Percentiles rank a stretch among this genome's conserved stretches.
Evolutionary conservation across 768 basidiomycete genomes (phyloP).

Genomic region (Fistulinella prunicolor): DNA sequence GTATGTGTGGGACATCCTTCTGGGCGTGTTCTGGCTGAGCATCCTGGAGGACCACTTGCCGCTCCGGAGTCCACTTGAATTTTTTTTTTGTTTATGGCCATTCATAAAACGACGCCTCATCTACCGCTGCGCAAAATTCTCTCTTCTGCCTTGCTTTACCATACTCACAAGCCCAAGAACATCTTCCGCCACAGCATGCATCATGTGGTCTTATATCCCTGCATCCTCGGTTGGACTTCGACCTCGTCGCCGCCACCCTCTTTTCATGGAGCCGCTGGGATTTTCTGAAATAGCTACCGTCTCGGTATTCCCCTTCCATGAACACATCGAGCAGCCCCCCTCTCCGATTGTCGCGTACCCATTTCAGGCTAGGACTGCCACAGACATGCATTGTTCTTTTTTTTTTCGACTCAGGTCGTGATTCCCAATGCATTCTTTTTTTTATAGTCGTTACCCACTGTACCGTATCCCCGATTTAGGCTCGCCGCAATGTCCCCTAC

Average conservation of each 20-base stretch:
- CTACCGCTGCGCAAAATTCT: background rate
- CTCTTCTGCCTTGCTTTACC: conserved; percentile 1
- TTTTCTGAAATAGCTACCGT: background rate
- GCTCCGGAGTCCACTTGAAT: background rate
- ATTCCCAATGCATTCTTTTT: background rate
- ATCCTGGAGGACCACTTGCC: background rate
- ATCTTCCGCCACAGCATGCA: conserved; percentile 1
- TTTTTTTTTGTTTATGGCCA: background rate
- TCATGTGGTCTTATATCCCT: background rate
- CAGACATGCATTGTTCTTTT: background rate
- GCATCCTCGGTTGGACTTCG: conserved; percentile 3
- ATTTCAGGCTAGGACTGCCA: background rate
- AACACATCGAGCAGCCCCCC: background rate
- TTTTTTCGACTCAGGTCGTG: background rate
- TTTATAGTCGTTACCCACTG: background rate
- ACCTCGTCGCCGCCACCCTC: conserved; percentile 2
- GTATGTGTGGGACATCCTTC: conserved; percentile 7
- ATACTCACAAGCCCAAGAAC: conserved; percentile 1
- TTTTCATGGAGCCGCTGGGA: conserved; percentile 4
- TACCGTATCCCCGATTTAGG: background rate
- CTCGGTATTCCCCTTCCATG: background rate
- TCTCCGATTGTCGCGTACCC: background rate
- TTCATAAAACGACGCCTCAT: background rate
- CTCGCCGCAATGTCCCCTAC: conserved; percentile 4
- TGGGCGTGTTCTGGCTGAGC: conserved; percentile 8